phyloP scores from a whole-genome alignment of 1,284 basidiomycete genomes.

The Cryptococcus jaspeensis region DNA sequence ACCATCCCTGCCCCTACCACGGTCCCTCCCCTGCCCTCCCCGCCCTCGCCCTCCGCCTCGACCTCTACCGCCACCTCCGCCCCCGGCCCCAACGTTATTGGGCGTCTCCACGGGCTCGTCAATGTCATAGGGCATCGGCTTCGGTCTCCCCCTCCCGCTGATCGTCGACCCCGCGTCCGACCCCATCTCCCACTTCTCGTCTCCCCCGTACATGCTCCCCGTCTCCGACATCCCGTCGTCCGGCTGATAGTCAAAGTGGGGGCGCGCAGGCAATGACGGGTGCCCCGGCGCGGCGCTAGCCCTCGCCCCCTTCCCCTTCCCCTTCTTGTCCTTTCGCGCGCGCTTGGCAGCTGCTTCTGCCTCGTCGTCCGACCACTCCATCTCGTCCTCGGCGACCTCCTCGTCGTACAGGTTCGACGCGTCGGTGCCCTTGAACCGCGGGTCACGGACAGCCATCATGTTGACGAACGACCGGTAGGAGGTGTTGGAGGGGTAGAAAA shows the following conservation, averaged over 20 bases:
- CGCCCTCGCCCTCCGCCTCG: constrained; percentile 24
- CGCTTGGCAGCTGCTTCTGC: constrained; percentile 55
- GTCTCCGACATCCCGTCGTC: constrained; percentile 22
- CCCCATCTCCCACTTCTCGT: constrained; percentile 15
- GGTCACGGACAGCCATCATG: constrained; percentile 51
- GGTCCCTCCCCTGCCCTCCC: constrained; percentile 27
- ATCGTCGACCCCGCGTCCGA: constrained; percentile 24
- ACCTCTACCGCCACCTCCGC: constrained; percentile 24
- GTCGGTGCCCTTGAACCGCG: constrained; percentile 55
- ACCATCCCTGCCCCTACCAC: constrained; percentile 27
- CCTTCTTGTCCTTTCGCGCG: constrained; percentile 34
- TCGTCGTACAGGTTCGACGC: constrained; percentile 59
- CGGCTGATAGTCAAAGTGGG: constrained; percentile 44
- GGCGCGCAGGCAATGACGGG: constrained; percentile 25
- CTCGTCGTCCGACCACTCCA: constrained; percentile 60
- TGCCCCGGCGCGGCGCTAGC: constrained; percentile 1
- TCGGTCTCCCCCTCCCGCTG: constrained; percentile 22
- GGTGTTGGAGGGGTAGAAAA: constrained; percentile 53
- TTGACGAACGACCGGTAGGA: constrained; percentile 54
- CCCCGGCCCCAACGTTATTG: constrained; percentile 6
- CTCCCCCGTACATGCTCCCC: constrained; percentile 31
- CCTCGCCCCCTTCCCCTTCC: constrained; percentile 8
- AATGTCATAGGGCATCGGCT: constrained; percentile 31
- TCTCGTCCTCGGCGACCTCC: constrained; percentile 57
- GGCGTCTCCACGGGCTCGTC: constrained; percentile 12